A percentile compares a stretch with the other conserved stretches of the same genome.
Evolutionary conservation across 2,329 filamentous ascomycete species (phyloP).

Genomic region (Aspergillus viridinutans): DNA sequence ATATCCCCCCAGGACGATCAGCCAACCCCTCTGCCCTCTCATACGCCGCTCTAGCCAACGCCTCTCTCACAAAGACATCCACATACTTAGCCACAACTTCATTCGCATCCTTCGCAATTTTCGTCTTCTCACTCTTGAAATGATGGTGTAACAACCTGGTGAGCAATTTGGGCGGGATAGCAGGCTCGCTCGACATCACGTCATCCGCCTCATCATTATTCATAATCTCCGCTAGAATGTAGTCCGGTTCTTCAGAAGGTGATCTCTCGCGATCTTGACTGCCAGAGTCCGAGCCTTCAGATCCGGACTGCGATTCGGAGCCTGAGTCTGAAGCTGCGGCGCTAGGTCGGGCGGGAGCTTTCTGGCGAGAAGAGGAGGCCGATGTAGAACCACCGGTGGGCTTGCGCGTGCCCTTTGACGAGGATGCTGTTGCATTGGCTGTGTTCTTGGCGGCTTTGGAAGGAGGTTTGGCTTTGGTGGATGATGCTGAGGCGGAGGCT

Average conservation of each 20-base stretch:
- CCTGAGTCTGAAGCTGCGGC: constrained; percentile 12
- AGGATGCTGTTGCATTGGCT: not conserved
- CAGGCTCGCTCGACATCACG: constrained; percentile 32
- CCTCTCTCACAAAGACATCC: constrained; percentile 86
- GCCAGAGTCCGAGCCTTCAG: constrained; percentile 16
- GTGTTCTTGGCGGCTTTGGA: constrained; percentile 8
- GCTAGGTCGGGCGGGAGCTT: constrained; percentile 6
- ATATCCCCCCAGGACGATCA: constrained; percentile 20
- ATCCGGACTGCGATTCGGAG: constrained; percentile 8
- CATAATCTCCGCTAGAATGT: constrained; percentile 45
- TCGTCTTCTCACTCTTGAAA: constrained; percentile 66
- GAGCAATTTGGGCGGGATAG: constrained; percentile 70
- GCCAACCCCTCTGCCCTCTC: constrained; percentile 54
- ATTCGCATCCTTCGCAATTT: constrained; percentile 74
- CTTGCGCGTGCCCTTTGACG: not conserved
- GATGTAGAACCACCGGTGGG: not conserved
- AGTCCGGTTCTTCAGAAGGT: constrained; percentile 40
- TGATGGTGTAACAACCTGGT: constrained; percentile 73
- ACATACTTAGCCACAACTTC: constrained; percentile 76
- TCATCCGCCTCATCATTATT: constrained; percentile 21
- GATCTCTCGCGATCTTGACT: constrained; percentile 17
- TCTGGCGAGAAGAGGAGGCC: constrained; percentile 4
- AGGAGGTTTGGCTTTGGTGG: constrained; percentile 8
- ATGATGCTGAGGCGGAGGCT: constrained; percentile 7
- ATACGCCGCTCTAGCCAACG: constrained; percentile 71